Conservation (phyloP, 306 rosid species). For the Vigna mungo region DNA sequence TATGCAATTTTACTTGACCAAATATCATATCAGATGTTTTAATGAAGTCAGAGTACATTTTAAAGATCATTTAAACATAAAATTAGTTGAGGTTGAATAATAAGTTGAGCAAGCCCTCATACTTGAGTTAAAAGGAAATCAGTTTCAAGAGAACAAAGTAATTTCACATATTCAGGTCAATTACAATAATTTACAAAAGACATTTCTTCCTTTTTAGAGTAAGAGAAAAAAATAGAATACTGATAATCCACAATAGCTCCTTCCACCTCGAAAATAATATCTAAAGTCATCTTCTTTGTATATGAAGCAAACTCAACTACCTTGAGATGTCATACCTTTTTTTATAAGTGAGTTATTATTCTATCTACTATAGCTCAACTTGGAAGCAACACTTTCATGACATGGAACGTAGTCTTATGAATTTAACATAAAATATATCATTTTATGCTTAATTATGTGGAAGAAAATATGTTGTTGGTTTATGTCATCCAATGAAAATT, state of each 20-base stretch:
- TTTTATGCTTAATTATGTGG: background rate
- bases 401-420: conserved; percentile 88
- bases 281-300: conserved; percentile 45
- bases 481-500: conserved; percentile 23
- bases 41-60: conserved; percentile 8
- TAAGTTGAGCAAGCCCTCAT: conserved; percentile 56
- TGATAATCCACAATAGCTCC: conserved; percentile 54
- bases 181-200: conserved; percentile 68
- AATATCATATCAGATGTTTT: conserved; percentile 7
- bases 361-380: conserved; percentile 84
- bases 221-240: conserved; percentile 44
- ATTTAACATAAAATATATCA: conserved; percentile 16
- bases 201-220: conserved; percentile 10
- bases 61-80: conserved; percentile 36
- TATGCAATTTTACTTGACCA: conserved; percentile 21
- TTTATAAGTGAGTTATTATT: conserved; percentile 70
- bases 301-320: conserved; percentile 53
- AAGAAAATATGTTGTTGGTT: background rate
- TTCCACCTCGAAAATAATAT: conserved; percentile 65
- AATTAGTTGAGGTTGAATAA: conserved; percentile 54
- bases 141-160: conserved; percentile 55
- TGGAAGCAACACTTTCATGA: conserved; percentile 92
- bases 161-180: conserved; percentile 64
- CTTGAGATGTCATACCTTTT: conserved; percentile 75
- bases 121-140: conserved; percentile 54